Evolutionary conservation across 2,329 filamentous ascomycete species (phyloP), one percentile per base, ranked within the genome.

Genomic region (Trichoderma koningiopsis): DNA sequence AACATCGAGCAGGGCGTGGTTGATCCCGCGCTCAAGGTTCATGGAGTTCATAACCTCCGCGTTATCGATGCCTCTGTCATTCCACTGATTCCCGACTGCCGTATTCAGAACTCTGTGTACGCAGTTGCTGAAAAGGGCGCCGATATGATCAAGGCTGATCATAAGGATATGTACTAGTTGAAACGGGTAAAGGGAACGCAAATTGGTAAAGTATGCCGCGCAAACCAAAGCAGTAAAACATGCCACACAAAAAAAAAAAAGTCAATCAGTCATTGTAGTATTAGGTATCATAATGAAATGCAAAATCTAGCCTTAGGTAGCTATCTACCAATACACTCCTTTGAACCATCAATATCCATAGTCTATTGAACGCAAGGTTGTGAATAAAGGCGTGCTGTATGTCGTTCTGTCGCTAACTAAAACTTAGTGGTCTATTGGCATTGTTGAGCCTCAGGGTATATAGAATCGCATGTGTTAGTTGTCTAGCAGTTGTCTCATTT

Each of bases 61-160:
- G 81, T 89, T 11, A 83, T 84, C 31, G 87, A 89, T 74, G 86
- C 86, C 0, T 87, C 84, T 0, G 77, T 87, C 22, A 84, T 88
- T 13, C 87, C 87, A 0, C 79, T 87, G 75, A 87, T 82, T 76
- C 86, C 75, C 68, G 87, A 82, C 81, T 86, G 79, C n/a, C 82
- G 86, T 1, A 88, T 88, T 58, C 87, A 89, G 75, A 88, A 87
- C 69, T 82, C 84, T 2, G 86, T 89, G 2, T 90, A 89, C 72
- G 87, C 86, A 83, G 75, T 88, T 68, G 87, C 80, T 5, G 87
- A 90, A 75, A 89, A 85, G 79, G 80, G 71, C 14, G 72, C 73
- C 29, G 73, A 74, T 37, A 57, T 72, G 64, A 66, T 72, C 56
- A 72, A 72, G 67, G 69, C 66, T 5, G 68, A 64, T 10, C 68